Evolutionary conservation across 108 stramenopile genomes (phyloP).

Genomic region (Stephanodiscus triporus): DNA sequence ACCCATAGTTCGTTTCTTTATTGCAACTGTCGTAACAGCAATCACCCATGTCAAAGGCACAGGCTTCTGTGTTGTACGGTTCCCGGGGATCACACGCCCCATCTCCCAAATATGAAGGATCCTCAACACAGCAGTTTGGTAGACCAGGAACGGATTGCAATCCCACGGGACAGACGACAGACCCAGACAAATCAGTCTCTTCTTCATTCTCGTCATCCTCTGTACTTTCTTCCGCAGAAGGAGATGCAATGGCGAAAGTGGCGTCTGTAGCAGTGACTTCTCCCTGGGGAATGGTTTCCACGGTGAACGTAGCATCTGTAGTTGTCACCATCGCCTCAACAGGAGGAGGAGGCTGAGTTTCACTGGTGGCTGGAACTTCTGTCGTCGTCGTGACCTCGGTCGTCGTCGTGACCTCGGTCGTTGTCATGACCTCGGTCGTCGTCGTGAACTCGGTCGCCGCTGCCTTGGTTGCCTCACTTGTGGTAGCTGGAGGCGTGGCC

Average conservation of each 20-base stretch:
- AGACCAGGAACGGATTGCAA: conserved; percentile 33
- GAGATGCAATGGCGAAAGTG: too few species aligned
- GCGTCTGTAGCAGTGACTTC: too few species aligned
- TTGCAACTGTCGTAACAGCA: conserved; percentile 52
- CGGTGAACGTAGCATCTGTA: too few species aligned
- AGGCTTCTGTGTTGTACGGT: conserved; percentile 54
- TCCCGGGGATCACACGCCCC: conserved; percentile 47
- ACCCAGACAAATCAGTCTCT: not conserved
- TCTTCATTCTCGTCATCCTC: too few species aligned
- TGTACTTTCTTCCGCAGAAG: too few species aligned
- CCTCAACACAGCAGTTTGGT: conserved; percentile 43
- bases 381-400: conserved; percentile 9
- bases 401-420: not conserved
- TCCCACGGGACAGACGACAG: conserved; percentile 21
- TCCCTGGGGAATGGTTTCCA: too few species aligned
- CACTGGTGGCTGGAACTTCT: conserved; percentile 12
- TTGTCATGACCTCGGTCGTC: conserved; percentile 1
- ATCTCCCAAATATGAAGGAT: conserved; percentile 50
- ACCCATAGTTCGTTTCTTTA: conserved; percentile 35
- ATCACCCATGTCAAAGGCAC: conserved; percentile 51
- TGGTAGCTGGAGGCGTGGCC: conserved; percentile 3
- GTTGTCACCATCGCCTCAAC: too few species aligned
- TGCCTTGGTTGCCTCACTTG: not conserved
- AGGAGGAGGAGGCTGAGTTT: too few species aligned
- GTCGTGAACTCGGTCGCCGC: conserved; percentile 7